phyloP scores from a whole-genome alignment of 2,329 filamentous ascomycete species.

The Chrysoporthe deuterocubensis region DNA sequence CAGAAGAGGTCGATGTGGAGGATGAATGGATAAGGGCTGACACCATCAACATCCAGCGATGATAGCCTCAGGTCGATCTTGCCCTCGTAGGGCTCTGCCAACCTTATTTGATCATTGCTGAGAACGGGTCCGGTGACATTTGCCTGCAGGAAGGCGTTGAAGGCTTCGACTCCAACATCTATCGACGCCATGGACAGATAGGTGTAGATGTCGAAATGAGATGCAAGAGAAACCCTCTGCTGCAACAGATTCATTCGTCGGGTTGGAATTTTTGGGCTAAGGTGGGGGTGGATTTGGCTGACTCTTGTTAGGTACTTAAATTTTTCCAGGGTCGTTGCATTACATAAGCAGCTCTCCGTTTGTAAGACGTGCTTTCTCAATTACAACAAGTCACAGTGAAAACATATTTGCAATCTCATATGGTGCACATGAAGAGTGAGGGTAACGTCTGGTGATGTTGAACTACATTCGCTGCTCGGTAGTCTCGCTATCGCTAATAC shows the following conservation, averaged over 20 bases:
- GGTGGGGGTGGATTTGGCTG: neutral
- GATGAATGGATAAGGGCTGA: slow-evolving; percentile 82
- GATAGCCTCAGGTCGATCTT: slow-evolving; percentile 63
- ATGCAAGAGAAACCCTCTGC: neutral
- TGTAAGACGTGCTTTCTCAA: neutral
- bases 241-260: neutral
- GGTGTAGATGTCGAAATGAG: neutral
- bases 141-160: slow-evolving; percentile 81
- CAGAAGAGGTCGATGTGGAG: slow-evolving; percentile 84
- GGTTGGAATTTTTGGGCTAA: neutral
- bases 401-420: neutral
- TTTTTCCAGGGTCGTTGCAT: slow-evolving; percentile 19
- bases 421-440: neutral
- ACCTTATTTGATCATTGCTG: slow-evolving; percentile 33
- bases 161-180: slow-evolving; percentile 66
- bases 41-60: slow-evolving; percentile 78
- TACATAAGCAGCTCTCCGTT: slow-evolving; percentile 3
- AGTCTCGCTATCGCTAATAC: slow-evolving; percentile 7
- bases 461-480: neutral
- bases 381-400: neutral
- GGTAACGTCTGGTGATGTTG: neutral
- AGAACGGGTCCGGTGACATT: slow-evolving; percentile 88
- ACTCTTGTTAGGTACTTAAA: slow-evolving; percentile 13
- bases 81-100: slow-evolving; percentile 21
- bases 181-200: slow-evolving; percentile 23